Evolutionary conservation across 139 green algal species (phyloP).

Genomic region (Gonium pectorale): DNA sequence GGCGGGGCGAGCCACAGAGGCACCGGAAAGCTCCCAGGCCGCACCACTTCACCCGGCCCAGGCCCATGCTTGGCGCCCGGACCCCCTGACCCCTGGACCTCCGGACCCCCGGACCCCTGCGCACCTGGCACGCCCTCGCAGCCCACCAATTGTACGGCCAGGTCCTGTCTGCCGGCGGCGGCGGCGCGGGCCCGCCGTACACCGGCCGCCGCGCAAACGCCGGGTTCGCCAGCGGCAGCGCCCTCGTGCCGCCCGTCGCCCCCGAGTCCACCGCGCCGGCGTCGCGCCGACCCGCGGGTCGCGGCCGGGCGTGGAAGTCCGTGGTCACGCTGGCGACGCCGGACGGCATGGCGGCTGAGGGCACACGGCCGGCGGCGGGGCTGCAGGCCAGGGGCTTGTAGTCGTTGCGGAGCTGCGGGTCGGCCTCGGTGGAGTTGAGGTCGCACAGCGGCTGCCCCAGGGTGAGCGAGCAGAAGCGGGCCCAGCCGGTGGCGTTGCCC

Average conservation of each 20-base stretch:
- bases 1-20: too few relatives aligned
- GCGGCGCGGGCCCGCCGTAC: not conserved
- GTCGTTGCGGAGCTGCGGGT: not conserved
- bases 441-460: not conserved
- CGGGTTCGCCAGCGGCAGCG: not conserved
- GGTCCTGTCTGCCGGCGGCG: not conserved
- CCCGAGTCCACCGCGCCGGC: conserved; percentile 18
- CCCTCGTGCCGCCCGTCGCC: not conserved
- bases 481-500: conserved; percentile 18
- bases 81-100: too few relatives aligned
- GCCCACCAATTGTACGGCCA: not conserved
- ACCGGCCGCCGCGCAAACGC: not conserved
- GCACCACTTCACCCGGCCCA: not conserved
- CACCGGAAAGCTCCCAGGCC: too few relatives aligned
- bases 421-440: conserved; percentile 2
- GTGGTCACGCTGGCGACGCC: not conserved
- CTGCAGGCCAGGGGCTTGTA: conserved; percentile 31
- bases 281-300: not conserved
- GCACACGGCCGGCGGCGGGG: not conserved
- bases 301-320: conserved; percentile 34
- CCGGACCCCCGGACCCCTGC: too few relatives aligned
- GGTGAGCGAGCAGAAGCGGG: not conserved
- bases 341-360: not conserved
- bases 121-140: not conserved
- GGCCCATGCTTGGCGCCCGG: too few relatives aligned